Evolutionary conservation across 495 filamentous ascomycete genomes (phyloP).

Genomic region (Daldinia bambusicola): DNA sequence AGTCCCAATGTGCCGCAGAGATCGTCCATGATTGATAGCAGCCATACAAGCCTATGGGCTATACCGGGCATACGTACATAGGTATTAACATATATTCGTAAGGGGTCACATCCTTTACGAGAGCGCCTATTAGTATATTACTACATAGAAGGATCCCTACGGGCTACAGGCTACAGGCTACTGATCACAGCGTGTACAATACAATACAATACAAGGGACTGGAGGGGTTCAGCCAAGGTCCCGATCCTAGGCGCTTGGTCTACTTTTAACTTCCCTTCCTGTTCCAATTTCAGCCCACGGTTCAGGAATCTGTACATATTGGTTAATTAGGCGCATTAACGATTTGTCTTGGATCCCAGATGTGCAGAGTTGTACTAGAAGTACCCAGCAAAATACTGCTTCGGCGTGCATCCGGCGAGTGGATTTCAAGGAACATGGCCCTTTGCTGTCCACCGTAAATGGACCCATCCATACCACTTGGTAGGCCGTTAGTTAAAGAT

Average conservation of each 20-base stretch:
- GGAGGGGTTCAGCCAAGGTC: conserved; percentile 37
- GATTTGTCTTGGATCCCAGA: conserved; percentile 21
- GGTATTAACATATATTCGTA: conserved; percentile 8
- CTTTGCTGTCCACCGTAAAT: conserved; percentile 27
- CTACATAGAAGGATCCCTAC: conserved; percentile 24
- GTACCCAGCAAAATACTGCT: conserved; percentile 8
- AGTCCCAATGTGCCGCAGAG: conserved; percentile 23
- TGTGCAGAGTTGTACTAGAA: conserved; percentile 19
- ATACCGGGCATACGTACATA: not conserved
- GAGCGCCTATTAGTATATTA: conserved; percentile 11
- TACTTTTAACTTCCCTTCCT: conserved; percentile 26
- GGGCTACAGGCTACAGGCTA: not conserved
- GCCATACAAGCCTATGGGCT: not conserved
- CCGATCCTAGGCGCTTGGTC: conserved; percentile 38
- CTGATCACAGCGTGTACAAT: conserved; percentile 7
- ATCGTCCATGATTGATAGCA: conserved; percentile 36
- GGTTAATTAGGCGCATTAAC: conserved; percentile 40
- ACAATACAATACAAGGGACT: conserved; percentile 19
- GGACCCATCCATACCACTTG: conserved; percentile 28
- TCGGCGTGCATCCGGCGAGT: conserved; percentile 33
- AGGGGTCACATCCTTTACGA: conserved; percentile 32
- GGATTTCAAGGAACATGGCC: conserved; percentile 22
- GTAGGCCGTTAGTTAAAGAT: conserved; percentile 13
- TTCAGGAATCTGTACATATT: conserved; percentile 27
- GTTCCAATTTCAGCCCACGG: conserved; percentile 34